Base-by-base conservation (phyloP, 2,329 filamentous ascomycete genomes). In the Pseudopithomyces chartarum region DNA sequence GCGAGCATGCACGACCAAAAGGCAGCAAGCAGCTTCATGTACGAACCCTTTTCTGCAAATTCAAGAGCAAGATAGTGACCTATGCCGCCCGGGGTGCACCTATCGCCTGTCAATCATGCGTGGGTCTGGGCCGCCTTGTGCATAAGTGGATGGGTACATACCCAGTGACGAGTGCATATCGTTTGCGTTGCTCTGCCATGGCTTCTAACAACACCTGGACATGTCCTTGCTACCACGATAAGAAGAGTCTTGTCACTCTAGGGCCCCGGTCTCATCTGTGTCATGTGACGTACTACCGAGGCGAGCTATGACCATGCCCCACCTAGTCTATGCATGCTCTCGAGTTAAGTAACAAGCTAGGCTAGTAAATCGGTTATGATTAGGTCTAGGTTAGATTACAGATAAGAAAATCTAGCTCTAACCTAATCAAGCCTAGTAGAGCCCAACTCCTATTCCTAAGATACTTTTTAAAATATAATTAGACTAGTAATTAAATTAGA, bases 21-120 rank as follows among this genome's bases (percentile, higher is more conserved):
- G 20, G 4, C 6, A n/a, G 6, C 2, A n/a, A 11, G 10, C 38
- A 15, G n/a, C 22, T 10, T 17, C 4, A 29, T 19, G n/a, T 17
- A 20, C 47, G 34, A 23, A 72, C 77, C 78, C 63, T 76, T 70
- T 29, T 69, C 72, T 54, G 84, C 78, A 66, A 87, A 87, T 64
- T 86, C 83, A 17, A 79, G 77, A 1, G 84, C 84, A 13, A 88
- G 77, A 15, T 81, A 80, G 64, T 87, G 80, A 26, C 85, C 85
- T 59, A 87, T 86, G 45, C 84, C 83, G 38, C 84, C 83, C 6
- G 83, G 80, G 1, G 78, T 81, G 66, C 82, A 81, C 42, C 80
- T 80, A 44, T 23, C 57, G 29, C 13, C 26, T 34, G 58, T 71
- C 38, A 68, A 63, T 54, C 29, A 6, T 13, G 36, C 34, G n/a